phyloP scores from a whole-genome alignment of 2,329 filamentous ascomycete genomes.

The Penicillium sp. region DNA sequence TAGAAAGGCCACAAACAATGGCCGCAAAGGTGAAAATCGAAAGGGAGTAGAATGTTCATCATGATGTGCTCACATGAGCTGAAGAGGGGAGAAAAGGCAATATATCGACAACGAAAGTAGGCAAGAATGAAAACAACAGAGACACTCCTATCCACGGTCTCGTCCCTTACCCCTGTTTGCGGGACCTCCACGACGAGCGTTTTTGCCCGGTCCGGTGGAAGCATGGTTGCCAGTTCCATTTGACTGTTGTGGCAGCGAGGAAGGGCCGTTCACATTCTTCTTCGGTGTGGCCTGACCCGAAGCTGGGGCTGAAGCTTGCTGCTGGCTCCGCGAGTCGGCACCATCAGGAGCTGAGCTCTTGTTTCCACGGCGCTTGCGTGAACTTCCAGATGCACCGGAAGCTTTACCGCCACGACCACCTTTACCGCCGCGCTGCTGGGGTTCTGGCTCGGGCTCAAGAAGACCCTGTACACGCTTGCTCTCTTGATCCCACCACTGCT shows the following conservation, averaged over 20 bases:
- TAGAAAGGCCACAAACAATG: background rate
- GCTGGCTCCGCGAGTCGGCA: slow-evolving; percentile 5
- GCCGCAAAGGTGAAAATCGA: background rate
- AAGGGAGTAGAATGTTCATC: background rate
- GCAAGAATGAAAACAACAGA: background rate
- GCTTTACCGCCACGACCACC: slow-evolving; percentile 17
- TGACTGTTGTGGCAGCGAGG: slow-evolving; percentile 10
- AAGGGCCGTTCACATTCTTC: slow-evolving; percentile 15
- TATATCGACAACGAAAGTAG: background rate
- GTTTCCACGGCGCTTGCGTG: slow-evolving; percentile 21
- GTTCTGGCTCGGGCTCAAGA: slow-evolving; percentile 14
- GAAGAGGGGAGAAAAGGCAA: background rate
- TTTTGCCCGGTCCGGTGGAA: slow-evolving; percentile 6
- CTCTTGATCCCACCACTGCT: slow-evolving; percentile 59
- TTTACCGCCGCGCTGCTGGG: slow-evolving; percentile 14
- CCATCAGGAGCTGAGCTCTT: slow-evolving; percentile 8
- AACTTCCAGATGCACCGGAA: slow-evolving; percentile 5
- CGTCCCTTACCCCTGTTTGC: slow-evolving; percentile 20
- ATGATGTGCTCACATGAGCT: background rate
- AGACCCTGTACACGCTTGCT: slow-evolving; percentile 39
- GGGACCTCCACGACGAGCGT: slow-evolving; percentile 27
- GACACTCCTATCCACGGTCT: slow-evolving; percentile 9
- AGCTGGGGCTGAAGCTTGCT: background rate
- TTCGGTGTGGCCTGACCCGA: slow-evolving; percentile 5
- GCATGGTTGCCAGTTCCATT: slow-evolving; percentile 11